Evolutionary conservation across 2,329 filamentous ascomycete species (phyloP).

Genomic region (Botrytis galanthina): DNA sequence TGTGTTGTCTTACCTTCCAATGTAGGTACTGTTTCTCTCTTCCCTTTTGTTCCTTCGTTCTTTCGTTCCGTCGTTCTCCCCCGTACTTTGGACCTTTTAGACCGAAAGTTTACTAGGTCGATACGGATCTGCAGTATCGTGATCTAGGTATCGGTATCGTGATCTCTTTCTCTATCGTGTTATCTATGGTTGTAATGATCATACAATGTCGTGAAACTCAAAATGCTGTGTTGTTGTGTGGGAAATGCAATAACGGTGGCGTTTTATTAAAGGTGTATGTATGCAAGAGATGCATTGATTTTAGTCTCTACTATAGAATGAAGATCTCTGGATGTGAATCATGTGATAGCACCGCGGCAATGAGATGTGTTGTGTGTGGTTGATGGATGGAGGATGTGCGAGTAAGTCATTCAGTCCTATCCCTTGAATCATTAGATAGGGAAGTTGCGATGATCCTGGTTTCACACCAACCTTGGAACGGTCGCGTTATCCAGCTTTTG

Average conservation of each 20-base stretch:
- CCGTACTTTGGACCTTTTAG: conserved; percentile 8
- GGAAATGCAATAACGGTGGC: neutral
- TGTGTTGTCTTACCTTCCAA: neutral
- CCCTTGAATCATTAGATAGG: conserved; percentile 6
- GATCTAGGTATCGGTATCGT: neutral
- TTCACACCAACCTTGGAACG: neutral
- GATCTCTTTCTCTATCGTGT: neutral
- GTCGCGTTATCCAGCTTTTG: neutral
- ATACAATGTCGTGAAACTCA: conserved; percentile 6
- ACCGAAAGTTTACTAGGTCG: neutral
- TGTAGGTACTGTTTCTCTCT: conserved; percentile 1
- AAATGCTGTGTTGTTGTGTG: neutral
- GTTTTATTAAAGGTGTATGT: neutral
- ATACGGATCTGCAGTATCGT: neutral
- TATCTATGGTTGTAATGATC: conserved; percentile 1
- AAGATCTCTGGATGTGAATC: neutral
- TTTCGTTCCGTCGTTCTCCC: neutral
- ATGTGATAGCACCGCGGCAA: neutral
- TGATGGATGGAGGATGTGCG: neutral
- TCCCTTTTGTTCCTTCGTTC: neutral
- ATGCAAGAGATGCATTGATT: neutral
- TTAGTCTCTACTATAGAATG: neutral
- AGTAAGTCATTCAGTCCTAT: neutral
- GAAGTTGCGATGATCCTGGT: neutral
- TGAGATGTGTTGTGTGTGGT: neutral